Percentiles rank a stretch among this genome's conserved stretches.
Evolutionary conservation across 176 grass and related monocot species (phyloP).

Genomic region (Juncus inflexus): DNA sequence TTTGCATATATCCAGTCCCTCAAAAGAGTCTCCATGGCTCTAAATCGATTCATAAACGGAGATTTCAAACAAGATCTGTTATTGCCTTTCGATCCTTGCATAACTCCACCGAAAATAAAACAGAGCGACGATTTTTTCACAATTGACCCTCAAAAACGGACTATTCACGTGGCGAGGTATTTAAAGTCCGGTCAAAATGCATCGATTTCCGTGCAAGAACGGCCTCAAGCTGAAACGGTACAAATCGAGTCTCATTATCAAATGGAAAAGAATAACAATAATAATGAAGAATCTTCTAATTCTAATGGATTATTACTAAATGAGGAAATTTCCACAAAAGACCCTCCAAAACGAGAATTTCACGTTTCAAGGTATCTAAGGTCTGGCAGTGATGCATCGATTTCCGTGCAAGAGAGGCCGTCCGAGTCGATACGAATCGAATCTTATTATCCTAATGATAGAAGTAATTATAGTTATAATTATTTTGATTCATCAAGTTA

Average conservation of each 20-base stretch:
- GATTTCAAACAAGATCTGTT: conserved; percentile 59
- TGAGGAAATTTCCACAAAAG: conserved; percentile 45
- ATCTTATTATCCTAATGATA: conserved; percentile 55
- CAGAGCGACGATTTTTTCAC: conserved; percentile 55
- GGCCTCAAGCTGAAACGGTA: conserved; percentile 51
- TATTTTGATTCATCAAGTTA: conserved; percentile 33
- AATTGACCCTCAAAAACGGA: conserved; percentile 56
- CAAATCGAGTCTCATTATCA: conserved; percentile 64
- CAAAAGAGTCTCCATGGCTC: conserved; percentile 70
- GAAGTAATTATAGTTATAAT: conserved; percentile 39
- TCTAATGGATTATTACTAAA: conserved; percentile 34
- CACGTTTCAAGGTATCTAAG: conserved; percentile 64
- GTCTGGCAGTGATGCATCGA: conserved; percentile 55
- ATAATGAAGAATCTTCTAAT: conserved; percentile 34
- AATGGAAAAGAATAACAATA: conserved; percentile 41
- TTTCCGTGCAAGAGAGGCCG: conserved; percentile 73
- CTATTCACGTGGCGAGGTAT: conserved; percentile 63
- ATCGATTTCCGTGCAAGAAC: conserved; percentile 80
- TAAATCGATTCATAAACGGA: conserved; percentile 54
- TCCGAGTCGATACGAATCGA: conserved; percentile 61
- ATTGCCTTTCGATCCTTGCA: conserved; percentile 55
- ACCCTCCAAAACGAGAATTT: conserved; percentile 56
- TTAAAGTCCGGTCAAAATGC: conserved; percentile 55
- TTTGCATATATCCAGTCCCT: conserved; percentile 82
- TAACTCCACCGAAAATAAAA: conserved; percentile 37